These are phyloP conservation scores for Fusarium nygamai DNA, from an alignment of 2,329 filamentous ascomycete genomes.

Conservation along the genomic window DNA sequence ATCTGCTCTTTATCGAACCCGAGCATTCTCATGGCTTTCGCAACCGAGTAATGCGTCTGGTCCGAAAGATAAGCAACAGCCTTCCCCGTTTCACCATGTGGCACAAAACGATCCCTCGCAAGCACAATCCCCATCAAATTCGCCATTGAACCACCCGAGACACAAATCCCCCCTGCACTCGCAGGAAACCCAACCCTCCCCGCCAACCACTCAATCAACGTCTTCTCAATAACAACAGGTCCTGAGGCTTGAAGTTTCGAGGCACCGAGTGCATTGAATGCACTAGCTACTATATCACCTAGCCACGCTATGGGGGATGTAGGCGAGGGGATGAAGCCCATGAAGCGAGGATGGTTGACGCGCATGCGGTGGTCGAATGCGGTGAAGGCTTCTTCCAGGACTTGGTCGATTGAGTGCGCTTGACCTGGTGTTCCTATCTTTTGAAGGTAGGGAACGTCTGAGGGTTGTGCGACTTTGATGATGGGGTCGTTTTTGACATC, in stretches of 20 bases:
- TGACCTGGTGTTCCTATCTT: constrained; percentile 13
- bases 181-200: constrained; percentile 18
- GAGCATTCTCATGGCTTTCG: constrained; percentile 8
- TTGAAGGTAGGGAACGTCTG: constrained; percentile 13
- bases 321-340: constrained; percentile 40
- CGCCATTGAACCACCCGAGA: constrained; percentile 43
- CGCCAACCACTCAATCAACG: constrained; percentile 38
- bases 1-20: constrained; percentile 6
- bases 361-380: constrained; percentile 25
- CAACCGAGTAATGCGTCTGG: constrained; percentile 20
- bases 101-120: constrained; percentile 30
- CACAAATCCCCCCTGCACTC: constrained; percentile 36
- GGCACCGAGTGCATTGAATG: constrained; percentile 35
- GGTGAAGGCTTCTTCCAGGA: constrained; percentile 14
- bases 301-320: constrained; percentile 38
- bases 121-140: constrained; percentile 39
- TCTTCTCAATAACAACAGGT: constrained; percentile 38
- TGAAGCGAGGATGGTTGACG: constrained; percentile 27
- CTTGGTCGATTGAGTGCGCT: constrained; percentile 14
- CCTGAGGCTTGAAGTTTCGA: constrained; percentile 37
- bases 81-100: background rate
- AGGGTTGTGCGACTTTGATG: constrained; percentile 22
- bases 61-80: constrained; percentile 9
- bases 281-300: constrained; percentile 29
- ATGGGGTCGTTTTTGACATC: constrained; percentile 13